Evolutionary conservation across 345 rosid genomes (phyloP).

Genomic region (Linum usitatissimum): DNA sequence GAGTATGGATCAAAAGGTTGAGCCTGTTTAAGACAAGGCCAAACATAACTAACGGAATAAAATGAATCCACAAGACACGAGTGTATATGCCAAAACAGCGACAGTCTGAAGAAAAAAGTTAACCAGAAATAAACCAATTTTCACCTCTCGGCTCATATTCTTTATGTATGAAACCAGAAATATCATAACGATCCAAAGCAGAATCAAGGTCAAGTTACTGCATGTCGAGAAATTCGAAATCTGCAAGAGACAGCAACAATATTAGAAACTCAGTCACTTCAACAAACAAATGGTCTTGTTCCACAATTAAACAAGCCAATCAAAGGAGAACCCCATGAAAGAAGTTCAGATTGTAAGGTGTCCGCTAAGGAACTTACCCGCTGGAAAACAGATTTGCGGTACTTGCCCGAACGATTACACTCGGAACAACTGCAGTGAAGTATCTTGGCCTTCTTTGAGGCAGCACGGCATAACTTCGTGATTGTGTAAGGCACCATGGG

Average conservation of each 20-base stretch:
- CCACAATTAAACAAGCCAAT: conserved; percentile 1
- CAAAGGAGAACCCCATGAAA: background rate
- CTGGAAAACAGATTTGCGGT: conserved; percentile 69
- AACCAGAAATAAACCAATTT: background rate
- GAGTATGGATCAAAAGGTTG: conserved; percentile 83
- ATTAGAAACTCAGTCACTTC: conserved; percentile 6
- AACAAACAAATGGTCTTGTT: background rate
- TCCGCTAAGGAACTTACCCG: conserved; percentile 31
- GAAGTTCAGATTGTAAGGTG: background rate
- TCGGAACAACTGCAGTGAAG: conserved; percentile 78
- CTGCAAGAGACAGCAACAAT: conserved; percentile 27
- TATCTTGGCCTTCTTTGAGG: conserved; percentile 56
- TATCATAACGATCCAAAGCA: conserved; percentile 83
- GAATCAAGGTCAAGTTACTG: conserved; percentile 74
- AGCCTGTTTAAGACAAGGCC: conserved; percentile 30
- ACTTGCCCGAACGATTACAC: conserved; percentile 74
- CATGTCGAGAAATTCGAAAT: conserved; percentile 88
- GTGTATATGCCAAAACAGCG: background rate
- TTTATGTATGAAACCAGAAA: conserved; percentile 80
- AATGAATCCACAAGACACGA: background rate
- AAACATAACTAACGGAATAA: conserved; percentile 2
- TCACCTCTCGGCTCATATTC: conserved; percentile 75
- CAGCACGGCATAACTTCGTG: conserved; percentile 57
- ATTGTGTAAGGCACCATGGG: conserved; percentile 86
- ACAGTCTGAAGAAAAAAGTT: background rate